Base-by-base conservation (phyloP, 306 rosid species). In the Cicer chorassanicum region DNA sequence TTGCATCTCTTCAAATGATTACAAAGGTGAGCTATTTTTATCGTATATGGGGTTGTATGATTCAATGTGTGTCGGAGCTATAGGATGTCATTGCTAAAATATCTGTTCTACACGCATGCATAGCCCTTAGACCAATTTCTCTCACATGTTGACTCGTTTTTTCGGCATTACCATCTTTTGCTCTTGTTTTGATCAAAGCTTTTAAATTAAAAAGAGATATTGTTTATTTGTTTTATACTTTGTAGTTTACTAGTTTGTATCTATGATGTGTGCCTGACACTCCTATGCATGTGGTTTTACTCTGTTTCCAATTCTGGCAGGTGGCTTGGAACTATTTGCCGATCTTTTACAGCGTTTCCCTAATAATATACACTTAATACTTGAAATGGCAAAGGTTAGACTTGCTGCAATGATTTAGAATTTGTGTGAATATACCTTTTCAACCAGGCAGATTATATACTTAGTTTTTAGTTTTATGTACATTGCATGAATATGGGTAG, bases 301-400 rank as follows among this genome's bases (percentile, higher is more conserved):
- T 14, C 13, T 38, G 21, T 50, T 53, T 67, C 62, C 57, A 78
- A 67, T 76, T 21, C 70, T 76, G 87, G 87, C 89, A 95, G 99
- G 98, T 85, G 98, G 96, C 80, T 86, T 92, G 89, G 99, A 95
- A 80, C 86, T 85, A 70, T 89, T 87, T 82, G 73, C 83, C 21
- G 99, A 95, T 81, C 95, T 95, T 69, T 86, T 89, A 73, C 98
- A 90, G 80, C 98, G 99, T 74, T 95, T 92, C 83, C 99, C 99
- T 43, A 90, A 89, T 82, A 95, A 95, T 78, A 61, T 60, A 80
- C 97, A 95, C 84, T 80, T 95, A 70, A 76, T 95, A 70, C 99
- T 95, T 78, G 99, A 95, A 86, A 87, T 87, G 82, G 98, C 98
- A 10, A 95, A 95, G 99, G 99, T 90, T 81, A 73, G 90, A 34